phyloP scores from a whole-genome alignment of 2,329 filamentous ascomycete species.

The Teratosphaeria destructans region DNA sequence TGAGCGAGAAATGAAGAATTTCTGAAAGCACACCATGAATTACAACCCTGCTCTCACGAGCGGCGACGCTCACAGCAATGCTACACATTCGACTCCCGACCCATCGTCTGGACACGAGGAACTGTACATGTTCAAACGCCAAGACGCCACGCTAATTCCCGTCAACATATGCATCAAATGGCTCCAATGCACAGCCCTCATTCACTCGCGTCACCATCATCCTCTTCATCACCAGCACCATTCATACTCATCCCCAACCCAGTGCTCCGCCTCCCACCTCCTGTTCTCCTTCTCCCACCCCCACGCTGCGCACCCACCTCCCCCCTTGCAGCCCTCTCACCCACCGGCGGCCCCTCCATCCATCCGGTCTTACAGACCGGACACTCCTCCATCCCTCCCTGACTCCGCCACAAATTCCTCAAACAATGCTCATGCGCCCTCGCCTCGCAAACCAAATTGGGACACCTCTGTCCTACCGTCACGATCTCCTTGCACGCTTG shows the following conservation, averaged over 20 bases:
- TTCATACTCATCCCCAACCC: neutral
- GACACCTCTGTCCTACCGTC: slow-evolving; percentile 71
- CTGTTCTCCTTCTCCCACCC: slow-evolving; percentile 10
- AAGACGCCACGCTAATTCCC: neutral
- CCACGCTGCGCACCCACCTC: neutral
- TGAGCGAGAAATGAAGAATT: neutral
- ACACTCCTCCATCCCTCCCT: slow-evolving; percentile 49
- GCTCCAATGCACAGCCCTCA: neutral
- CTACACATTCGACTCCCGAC: neutral
- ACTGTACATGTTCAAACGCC: neutral
- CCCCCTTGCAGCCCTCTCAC: slow-evolving; percentile 36
- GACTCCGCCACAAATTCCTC: slow-evolving; percentile 60
- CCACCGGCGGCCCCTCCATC: slow-evolving; percentile 43
- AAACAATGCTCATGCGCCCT: slow-evolving; percentile 71
- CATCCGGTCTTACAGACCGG: slow-evolving; percentile 46
- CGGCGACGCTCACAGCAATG: neutral
- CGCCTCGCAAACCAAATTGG: slow-evolving; percentile 54
- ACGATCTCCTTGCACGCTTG: slow-evolving; percentile 82
- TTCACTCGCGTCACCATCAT: neutral
- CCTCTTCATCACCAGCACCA: neutral
- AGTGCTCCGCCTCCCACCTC: neutral
- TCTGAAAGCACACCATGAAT: neutral
- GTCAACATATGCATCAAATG: slow-evolving; percentile 1
- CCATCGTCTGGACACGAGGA: neutral
- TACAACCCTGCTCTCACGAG: neutral